Base-by-base conservation (phyloP, 2,329 filamentous ascomycete genomes). In the Conoideocrella luteorostrata region DNA sequence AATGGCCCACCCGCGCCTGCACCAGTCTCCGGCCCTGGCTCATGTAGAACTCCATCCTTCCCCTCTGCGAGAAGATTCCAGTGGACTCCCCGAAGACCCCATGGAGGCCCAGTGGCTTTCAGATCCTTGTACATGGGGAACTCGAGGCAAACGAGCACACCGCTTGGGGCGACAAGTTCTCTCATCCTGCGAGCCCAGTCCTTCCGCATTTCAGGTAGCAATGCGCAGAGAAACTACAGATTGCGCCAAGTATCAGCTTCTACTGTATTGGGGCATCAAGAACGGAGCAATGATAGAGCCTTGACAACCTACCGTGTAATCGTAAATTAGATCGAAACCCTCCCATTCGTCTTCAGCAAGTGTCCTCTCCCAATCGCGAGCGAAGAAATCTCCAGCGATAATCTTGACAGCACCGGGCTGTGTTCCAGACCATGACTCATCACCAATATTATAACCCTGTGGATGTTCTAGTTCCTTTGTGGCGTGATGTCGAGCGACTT, bases 51-150 rank as follows among this genome's bases (percentile, higher is more conserved):
- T 3, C 44, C 44, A 36, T 46, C 41, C 13, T 37, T 17, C 2
- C 44, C 44, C 44, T 34, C 28, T 11, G 40, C 44, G 15, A 46
- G 24, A 22, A 46, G 30, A 13, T 43, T 43, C 44, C 40, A 46
- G 15, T 43, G 35, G 2, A 46, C 40, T 9, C 44, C 39, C 12
- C 36, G 29, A 11, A 46, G 34, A 13, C 44, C 44, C 40, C 44
- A 46, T 15, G 43, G 43, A 4, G 44, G 44, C 28, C 44, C 44
- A 23, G 24, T 30, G n/a, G 44, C 44, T 18, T 22, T 41, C n/a
- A 45, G 37, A 32, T 45, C 43, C 24, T 45, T 45, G 18, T 45
- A 45, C 43, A 45, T 35, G 36, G 43, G 43, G 32, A 45, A 45
- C 30, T 45, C 43, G 11, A 45, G 37, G 23, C 43, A 45, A 29